A percentile compares a stretch with the other conserved stretches of the same genome.
phyloP scores from a whole-genome alignment of 345 rosid species.

The Clarkia xantiana region DNA sequence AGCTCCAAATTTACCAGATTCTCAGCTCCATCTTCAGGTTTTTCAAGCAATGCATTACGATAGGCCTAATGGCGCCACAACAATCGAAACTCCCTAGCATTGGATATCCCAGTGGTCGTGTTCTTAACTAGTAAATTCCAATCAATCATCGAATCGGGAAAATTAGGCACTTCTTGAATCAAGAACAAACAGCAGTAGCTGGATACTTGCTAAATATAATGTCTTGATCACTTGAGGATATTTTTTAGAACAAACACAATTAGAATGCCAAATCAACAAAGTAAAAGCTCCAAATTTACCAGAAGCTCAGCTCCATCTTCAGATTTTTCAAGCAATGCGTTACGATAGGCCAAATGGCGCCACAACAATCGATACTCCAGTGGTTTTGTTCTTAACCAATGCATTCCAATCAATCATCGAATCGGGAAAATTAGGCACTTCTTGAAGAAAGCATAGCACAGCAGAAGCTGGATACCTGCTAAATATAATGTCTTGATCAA shows the following conservation, averaged over 20 bases:
- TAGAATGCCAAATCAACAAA: background rate
- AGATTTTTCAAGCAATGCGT: constrained; percentile 26
- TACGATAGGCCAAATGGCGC: constrained; percentile 83
- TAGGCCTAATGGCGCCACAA: constrained; percentile 95
- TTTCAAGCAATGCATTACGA: constrained; percentile 29
- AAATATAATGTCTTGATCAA: background rate
- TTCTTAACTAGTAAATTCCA: constrained; percentile 56
- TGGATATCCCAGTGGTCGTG: constrained; percentile 48
- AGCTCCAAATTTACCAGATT: constrained; percentile 31
- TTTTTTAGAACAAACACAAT: no score
- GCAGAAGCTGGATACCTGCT: constrained; percentile 44
- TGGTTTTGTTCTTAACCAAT: constrained; percentile 43
- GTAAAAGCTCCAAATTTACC: constrained; percentile 21
- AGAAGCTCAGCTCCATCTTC: constrained; percentile 41
- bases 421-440: constrained; percentile 35
- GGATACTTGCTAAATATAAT: constrained; percentile 27
- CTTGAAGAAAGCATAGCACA: constrained; percentile 44
- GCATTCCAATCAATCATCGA: constrained; percentile 51
- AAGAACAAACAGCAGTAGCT: constrained; percentile 36
- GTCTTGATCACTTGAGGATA: background rate
- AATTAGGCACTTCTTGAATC: constrained; percentile 48
- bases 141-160: constrained; percentile 32
- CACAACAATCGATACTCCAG: constrained; percentile 82
- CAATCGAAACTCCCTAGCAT: constrained; percentile 78
- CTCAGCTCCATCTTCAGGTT: constrained; percentile 33